These are phyloP conservation scores for Escallonia herrerae DNA, from an alignment of 129 eudicot species.

Conservation along the genomic window DNA sequence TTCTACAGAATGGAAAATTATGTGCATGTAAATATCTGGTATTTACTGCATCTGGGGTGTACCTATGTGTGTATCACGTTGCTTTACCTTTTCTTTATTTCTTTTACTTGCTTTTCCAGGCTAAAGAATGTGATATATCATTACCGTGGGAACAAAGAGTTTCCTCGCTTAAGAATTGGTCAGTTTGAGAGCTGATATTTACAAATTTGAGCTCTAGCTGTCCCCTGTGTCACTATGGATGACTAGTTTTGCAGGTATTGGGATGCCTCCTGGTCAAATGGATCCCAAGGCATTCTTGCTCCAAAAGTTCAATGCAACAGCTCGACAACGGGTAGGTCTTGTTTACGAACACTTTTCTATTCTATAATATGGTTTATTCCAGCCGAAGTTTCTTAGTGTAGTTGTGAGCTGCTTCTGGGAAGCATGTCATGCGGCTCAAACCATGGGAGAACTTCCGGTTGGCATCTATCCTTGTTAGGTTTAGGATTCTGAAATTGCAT, in stretches of 20 bases:
- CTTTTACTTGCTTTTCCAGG: slow-evolving; percentile 23
- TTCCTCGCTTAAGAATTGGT: slow-evolving; percentile 86
- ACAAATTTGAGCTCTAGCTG: neutral
- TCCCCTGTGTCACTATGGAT: neutral
- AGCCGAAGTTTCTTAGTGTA: too few species aligned
- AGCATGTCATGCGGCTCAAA: too few species aligned
- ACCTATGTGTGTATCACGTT: too few species aligned
- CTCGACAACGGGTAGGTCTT: slow-evolving; percentile 61
- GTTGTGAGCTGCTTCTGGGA: too few species aligned
- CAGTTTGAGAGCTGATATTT: slow-evolving; percentile 2
- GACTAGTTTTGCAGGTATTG: slow-evolving; percentile 45
- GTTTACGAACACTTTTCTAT: too few species aligned
- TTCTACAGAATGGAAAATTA: too few species aligned
- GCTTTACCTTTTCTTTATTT: too few species aligned
- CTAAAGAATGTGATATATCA: slow-evolving; percentile 77
- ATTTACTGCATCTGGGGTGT: too few species aligned
- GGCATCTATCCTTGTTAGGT: too few species aligned
- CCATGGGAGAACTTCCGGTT: too few species aligned
- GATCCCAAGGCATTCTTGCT: slow-evolving; percentile 98
- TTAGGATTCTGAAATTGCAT: neutral
- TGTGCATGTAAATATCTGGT: too few species aligned
- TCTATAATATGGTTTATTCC: too few species aligned
- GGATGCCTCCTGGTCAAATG: slow-evolving; percentile 93
- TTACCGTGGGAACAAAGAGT: slow-evolving; percentile 71
- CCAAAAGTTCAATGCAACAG: slow-evolving; percentile 75